Evolutionary conservation across 176 grass and related monocot genomes (phyloP).

Genomic region (Musa acuminata): DNA sequence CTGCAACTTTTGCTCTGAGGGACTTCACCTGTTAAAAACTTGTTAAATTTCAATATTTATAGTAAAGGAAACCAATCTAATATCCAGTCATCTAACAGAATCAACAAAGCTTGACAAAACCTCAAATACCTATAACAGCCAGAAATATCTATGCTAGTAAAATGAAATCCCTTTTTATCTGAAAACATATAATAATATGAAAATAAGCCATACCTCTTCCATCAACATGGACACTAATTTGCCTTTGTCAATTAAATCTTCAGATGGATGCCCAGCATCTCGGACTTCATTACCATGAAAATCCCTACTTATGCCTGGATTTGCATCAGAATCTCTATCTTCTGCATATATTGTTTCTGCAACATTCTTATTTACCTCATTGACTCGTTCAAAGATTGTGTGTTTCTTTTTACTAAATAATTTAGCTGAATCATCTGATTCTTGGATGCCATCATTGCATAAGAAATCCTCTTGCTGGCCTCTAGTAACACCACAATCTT

Average conservation of each 20-base stretch:
- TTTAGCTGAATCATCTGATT: background rate
- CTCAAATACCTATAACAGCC: background rate
- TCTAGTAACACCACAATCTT: background rate
- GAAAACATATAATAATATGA: constrained; percentile 1
- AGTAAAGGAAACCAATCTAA: background rate
- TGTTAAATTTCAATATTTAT: background rate
- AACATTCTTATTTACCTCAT: background rate
- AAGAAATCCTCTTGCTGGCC: background rate
- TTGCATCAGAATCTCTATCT: constrained; percentile 1
- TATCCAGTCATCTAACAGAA: background rate
- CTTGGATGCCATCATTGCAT: background rate
- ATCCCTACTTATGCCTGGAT: constrained; percentile 1
- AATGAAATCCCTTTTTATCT: background rate
- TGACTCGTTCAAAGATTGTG: background rate
- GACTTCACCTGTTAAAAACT: constrained; percentile 42
- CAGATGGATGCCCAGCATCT: background rate
- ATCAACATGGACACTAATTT: constrained; percentile 47
- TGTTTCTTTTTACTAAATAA: background rate
- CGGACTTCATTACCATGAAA: background rate
- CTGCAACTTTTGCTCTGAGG: constrained; percentile 58
- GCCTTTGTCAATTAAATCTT: constrained; percentile 48
- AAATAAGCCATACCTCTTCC: constrained; percentile 56
- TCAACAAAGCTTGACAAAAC: background rate
- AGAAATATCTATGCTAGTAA: background rate
- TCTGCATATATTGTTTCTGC: constrained; percentile 1